Base-by-base conservation (phyloP, 805 yeast genomes). In the Wickerhamiella sorbophila region DNA sequence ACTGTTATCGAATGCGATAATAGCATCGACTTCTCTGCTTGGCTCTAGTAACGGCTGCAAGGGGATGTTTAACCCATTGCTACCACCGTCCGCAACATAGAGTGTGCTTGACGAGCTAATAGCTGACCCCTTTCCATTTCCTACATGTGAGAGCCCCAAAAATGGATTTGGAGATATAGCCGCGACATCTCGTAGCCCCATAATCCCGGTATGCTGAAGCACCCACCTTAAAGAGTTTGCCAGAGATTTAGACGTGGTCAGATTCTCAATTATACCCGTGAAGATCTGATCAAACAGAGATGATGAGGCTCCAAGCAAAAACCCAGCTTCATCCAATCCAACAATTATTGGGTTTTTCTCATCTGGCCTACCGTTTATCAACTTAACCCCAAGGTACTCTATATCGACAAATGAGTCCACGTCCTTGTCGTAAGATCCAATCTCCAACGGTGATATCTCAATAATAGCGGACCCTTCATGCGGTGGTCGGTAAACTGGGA, bases 371-470 rank as follows among this genome's bases (percentile, higher is more conserved):
- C 91, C 91, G 44, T 72, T 66, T 20, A 66, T 52, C 18, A 74
- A 70, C 14, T 67, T 60, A 1, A 87, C 67, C 21, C 91, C 93
- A 40, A 79, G 54, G 54, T 79, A 81, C 56, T 72, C 69, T 24
- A 75, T 59, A 45, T 79, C 76, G n/a, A 77, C 65, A 58, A 81
- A 81, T 10, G 76, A 63, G 42, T 69, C 63, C 39, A 77, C 58
- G 2, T 77, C 67, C 16, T 80, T 76, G 54, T 82, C 91, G 87
- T 87, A 82, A 4, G 86, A 76, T 20, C 93, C 93, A 52, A 81
- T 59, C 54, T 76, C 77, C 49, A 60, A 72, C 16, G 86, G 83
- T 45, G 50, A 49, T 45, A 57, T 44, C 42, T 57, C 61, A 33
- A 56, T 44, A n/a, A 56, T 67, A 2, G 91, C 77, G 8, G 86